Conservation (phyloP, 2,329 filamentous ascomycete species). For the Parastagonospora nodorum region DNA sequence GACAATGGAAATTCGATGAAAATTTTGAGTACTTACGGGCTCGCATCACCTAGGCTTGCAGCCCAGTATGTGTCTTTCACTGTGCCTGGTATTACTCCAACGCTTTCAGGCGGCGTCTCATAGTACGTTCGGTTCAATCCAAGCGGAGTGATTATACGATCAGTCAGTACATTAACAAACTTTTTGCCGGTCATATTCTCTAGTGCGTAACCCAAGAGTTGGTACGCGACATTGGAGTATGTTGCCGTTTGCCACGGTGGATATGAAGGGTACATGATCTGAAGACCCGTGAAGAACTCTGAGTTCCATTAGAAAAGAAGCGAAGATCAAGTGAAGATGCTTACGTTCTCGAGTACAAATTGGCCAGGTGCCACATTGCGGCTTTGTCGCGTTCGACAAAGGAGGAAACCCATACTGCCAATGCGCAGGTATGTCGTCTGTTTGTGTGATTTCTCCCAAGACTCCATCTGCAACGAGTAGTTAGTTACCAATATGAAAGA, state of each 20-base stretch:
- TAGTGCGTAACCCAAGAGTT: conserved; percentile 45
- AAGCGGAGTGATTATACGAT: conserved; percentile 47
- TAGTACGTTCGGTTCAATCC: conserved; percentile 46
- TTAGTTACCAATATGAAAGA: conserved; percentile 35
- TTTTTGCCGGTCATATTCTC: conserved; percentile 48
- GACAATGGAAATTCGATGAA: not conserved
- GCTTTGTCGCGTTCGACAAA: conserved; percentile 16
- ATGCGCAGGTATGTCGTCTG: conserved; percentile 14
- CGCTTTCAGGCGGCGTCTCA: conserved; percentile 27
- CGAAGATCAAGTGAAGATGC: not conserved
- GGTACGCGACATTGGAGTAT: conserved; percentile 47
- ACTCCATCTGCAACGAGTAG: conserved; percentile 39
- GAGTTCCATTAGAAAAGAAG: not conserved
- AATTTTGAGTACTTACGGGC: conserved; percentile 15
- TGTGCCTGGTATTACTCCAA: conserved; percentile 45
- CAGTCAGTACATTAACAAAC: conserved; percentile 43
- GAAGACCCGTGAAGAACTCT: conserved; percentile 46
- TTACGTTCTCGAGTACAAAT: conserved; percentile 25
- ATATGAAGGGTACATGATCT: conserved; percentile 39
- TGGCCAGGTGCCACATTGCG: conserved; percentile 29
- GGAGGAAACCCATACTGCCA: conserved; percentile 23
- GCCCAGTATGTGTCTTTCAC: conserved; percentile 26
- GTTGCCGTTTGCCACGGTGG: conserved; percentile 38
- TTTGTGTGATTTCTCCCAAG: conserved; percentile 27
- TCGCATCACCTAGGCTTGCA: conserved; percentile 25